These are phyloP conservation scores for Xylaria sp. DNA, from an alignment of 2,329 filamentous ascomycete genomes.

Conservation along the genomic window DNA sequence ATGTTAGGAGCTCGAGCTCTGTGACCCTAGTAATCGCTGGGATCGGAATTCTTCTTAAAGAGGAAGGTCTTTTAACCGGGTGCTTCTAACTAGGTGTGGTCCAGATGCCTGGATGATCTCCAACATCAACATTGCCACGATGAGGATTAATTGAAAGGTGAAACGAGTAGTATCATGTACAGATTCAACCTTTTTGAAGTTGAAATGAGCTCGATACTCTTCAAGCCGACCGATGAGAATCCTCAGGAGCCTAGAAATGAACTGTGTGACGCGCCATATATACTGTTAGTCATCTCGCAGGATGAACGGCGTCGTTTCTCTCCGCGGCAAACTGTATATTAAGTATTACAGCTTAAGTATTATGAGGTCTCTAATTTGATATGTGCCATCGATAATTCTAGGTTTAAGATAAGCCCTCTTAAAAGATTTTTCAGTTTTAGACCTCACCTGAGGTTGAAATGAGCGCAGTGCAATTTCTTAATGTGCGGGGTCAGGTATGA, in stretches of 20 bases:
- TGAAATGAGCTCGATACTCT: not conserved
- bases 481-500: not conserved
- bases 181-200: not conserved
- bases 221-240: too few species aligned
- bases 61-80: constrained; percentile 31
- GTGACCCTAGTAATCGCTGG: constrained; percentile 17
- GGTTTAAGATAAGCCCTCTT: too few species aligned
- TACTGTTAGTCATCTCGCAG: too few species aligned
- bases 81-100: not conserved
- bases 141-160: not conserved
- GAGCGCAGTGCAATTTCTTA: not conserved
- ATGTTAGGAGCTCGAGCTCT: not conserved
- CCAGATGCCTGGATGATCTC: not conserved
- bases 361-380: too few species aligned
- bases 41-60: constrained; percentile 21
- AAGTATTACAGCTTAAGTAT: too few species aligned
- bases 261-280: too few species aligned
- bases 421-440: too few species aligned
- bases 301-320: too few species aligned
- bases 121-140: not conserved
- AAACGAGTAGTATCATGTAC: not conserved
- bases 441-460: too few species aligned
- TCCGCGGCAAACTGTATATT: too few species aligned
- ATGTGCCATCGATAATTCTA: too few species aligned
- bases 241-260: too few species aligned